Evolutionary conservation across 257 asterid species (phyloP), one percentile per base, ranked within the genome.

Genomic region (Fraxinus excelsior): DNA sequence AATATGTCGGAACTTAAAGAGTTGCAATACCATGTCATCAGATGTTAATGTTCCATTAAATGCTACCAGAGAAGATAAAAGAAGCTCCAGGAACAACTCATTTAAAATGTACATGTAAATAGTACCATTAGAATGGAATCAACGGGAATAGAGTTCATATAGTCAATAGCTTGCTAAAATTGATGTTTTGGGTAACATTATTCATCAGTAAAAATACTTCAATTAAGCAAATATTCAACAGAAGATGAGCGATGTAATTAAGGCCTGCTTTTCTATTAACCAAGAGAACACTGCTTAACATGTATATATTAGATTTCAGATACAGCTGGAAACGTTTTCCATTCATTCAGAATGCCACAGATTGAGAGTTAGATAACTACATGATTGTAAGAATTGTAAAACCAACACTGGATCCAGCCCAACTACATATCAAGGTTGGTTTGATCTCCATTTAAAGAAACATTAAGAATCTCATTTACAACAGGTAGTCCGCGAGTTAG

Each of bases 1-100:
- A 42, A 76, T 70, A 44, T 19, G 78, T 25, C 9, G 40, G 56
- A 72, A 34, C 82, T 60, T 64, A 23, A 70, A 70, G 34, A 79
- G 80, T 32, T 70, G 53, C 35, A 86, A 78, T 87, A 96, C 99
- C 99, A 96, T 96, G 92, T 96, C 98, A 90, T 96, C 98, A 70
- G 99, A 96, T 79, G 99, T 96, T 68, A 96, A 85, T 7, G 99
- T 96, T 78, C 99, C 12, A 62, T 62, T 25, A 25, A 23, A 60
- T 3, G 67, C 32, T 60, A 60, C 31, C 35, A 62, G 29, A 23
- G 68, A 23, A 62, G 28, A 62, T 5, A 26, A 26, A 62, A 62
- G 32, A 62, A 62, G 34, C 68, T 62, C 35, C 68, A 62, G 35
- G 18, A 62, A 26, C 35, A 11, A 12, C 34, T 62, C 14, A 12